Evolutionary conservation across 1,284 basidiomycete genomes (phyloP).

Genomic region (Wolfiporia cocos): DNA sequence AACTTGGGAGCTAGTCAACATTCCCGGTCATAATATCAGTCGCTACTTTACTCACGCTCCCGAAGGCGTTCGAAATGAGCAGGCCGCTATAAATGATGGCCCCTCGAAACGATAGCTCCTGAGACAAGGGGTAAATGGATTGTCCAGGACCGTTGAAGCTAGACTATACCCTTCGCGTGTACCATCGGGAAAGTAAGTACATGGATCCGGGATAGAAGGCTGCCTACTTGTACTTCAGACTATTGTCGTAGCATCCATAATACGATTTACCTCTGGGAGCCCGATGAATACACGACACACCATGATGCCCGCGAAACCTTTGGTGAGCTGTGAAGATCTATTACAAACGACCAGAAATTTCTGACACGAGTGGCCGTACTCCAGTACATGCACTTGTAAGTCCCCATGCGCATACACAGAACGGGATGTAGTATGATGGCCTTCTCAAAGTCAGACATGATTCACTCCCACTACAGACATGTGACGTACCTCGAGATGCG

Average conservation of each 20-base stretch:
- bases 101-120: constrained; percentile 65
- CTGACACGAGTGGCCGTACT: constrained; percentile 25
- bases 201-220: constrained; percentile 64
- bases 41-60: constrained; percentile 38
- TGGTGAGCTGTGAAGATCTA: constrained; percentile 50
- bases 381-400: constrained; percentile 56
- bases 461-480: too few species aligned
- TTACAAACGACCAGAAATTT: too few species aligned
- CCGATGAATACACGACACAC: constrained; percentile 57
- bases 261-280: constrained; percentile 46
- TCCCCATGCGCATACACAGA: constrained; percentile 57
- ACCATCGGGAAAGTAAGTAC: constrained; percentile 60
- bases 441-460: constrained; percentile 38
- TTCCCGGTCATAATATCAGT: background rate
- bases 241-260: background rate
- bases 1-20: constrained; percentile 30
- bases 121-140: background rate
- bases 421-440: constrained; percentile 57
- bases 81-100: constrained; percentile 65
- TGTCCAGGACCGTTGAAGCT: background rate
- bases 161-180: constrained; percentile 47
- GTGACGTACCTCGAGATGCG: constrained; percentile 38
- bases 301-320: constrained; percentile 50
- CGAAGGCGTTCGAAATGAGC: constrained; percentile 73
- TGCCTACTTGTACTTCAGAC: constrained; percentile 26